Evolutionary conservation across 2,329 filamentous ascomycete species (phyloP).

Genomic region (Hypoxylon sp.): DNA sequence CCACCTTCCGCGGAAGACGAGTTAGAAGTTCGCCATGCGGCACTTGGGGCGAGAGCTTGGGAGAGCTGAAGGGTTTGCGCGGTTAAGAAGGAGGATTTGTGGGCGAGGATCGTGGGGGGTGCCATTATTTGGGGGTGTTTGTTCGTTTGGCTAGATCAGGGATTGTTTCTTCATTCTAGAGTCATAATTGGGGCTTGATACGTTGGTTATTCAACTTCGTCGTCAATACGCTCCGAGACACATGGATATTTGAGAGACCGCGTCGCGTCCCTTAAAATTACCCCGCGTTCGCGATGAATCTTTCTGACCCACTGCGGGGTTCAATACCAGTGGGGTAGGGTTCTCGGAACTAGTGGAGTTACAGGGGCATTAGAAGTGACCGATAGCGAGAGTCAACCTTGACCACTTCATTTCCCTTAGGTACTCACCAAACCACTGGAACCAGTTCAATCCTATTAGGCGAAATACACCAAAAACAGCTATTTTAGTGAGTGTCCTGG

Average conservation of each 20-base stretch:
- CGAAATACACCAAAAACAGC: no score
- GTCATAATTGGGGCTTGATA: neutral
- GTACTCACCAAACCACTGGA: no score
- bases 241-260: conserved; percentile 45
- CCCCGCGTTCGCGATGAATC: conserved; percentile 14
- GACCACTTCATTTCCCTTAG: no score
- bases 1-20: conserved; percentile 56
- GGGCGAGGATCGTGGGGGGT: conserved; percentile 70
- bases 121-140: conserved; percentile 50
- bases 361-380: neutral
- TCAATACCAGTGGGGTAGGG: neutral
- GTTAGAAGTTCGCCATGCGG: conserved; percentile 67
- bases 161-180: neutral
- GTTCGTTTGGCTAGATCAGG: neutral
- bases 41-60: conserved; percentile 70
- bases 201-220: neutral
- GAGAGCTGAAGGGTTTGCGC: conserved; percentile 75
- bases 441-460: no score
- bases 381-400: neutral
- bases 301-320: conserved; percentile 27
- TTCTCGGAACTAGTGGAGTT: neutral
- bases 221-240: neutral
- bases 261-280: conserved; percentile 20
- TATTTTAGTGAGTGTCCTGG: no score
- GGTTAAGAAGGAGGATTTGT: conserved; percentile 76